A percentile compares a stretch with the other conserved stretches of the same genome.
Conservation (phyloP, 108 stramenopile genomes). For the Cyclotella choctawhatcheeana region DNA sequence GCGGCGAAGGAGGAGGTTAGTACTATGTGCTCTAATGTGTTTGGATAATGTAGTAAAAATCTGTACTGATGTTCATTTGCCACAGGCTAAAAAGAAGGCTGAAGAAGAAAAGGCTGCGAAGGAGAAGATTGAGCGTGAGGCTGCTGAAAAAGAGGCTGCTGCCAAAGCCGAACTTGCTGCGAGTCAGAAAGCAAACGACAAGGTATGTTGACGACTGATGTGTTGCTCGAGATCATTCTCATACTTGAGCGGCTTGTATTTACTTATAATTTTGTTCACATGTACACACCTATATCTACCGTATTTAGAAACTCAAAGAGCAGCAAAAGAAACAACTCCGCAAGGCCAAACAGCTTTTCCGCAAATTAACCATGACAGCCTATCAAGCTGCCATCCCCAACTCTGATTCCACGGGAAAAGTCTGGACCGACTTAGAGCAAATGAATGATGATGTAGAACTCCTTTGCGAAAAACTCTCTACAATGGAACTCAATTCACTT, state of each 20-base stretch:
- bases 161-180: conserved; percentile 48
- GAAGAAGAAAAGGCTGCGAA: conserved; percentile 60
- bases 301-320: conserved; percentile 58
- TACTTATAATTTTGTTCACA: background rate
- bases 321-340: conserved; percentile 84
- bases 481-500: conserved; percentile 37
- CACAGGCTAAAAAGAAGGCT: conserved; percentile 46
- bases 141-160: conserved; percentile 43
- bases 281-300: background rate
- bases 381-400: conserved; percentile 51
- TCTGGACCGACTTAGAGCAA: conserved; percentile 57
- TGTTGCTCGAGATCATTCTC: background rate
- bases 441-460: conserved; percentile 71
- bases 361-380: conserved; percentile 58
- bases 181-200: conserved; percentile 48
- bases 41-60: too few species aligned
- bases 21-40: too few species aligned
- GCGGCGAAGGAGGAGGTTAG: conserved; percentile 51
- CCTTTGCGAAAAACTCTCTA: conserved; percentile 49
- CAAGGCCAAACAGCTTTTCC: conserved; percentile 75
- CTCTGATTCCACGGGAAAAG: conserved; percentile 50
- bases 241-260: background rate
- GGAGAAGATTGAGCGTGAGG: conserved; percentile 57
- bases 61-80: too few species aligned
- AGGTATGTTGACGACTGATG: too few species aligned